These are phyloP conservation scores for Davidsoniella virescens DNA, from an alignment of 2,329 filamentous ascomycete genomes.

Conservation along the genomic window DNA sequence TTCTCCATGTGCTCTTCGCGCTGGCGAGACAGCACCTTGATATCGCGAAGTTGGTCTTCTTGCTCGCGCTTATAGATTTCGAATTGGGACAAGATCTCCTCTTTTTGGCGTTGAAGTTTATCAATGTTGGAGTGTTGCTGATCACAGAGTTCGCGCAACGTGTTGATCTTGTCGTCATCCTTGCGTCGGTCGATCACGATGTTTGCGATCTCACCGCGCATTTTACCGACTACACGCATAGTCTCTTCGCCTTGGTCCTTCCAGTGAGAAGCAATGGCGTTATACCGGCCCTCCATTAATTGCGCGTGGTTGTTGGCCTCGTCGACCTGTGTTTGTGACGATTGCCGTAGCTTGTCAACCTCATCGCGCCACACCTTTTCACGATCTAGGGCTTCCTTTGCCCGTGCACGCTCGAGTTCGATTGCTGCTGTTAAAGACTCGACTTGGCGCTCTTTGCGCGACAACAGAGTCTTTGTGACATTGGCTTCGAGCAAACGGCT, in stretches of 20 bases:
- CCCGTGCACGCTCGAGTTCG: constrained; percentile 46
- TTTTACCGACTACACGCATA: constrained; percentile 31
- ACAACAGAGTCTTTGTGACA: constrained; percentile 54
- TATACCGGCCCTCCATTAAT: constrained; percentile 55
- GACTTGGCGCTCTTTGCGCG: constrained; percentile 59
- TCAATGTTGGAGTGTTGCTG: constrained; percentile 56
- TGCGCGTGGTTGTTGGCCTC: constrained; percentile 47
- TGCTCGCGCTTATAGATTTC: constrained; percentile 48
- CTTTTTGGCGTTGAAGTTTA: constrained; percentile 42
- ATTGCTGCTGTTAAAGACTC: constrained; percentile 49
- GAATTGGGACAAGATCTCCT: constrained; percentile 42
- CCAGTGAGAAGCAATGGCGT: constrained; percentile 49
- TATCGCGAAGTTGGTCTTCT: constrained; percentile 40
- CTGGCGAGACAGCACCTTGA: constrained; percentile 39
- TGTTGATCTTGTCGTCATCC: constrained; percentile 47
- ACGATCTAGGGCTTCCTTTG: constrained; percentile 40
- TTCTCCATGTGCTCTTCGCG: constrained; percentile 46
- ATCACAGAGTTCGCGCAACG: constrained; percentile 52
- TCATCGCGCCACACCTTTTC: constrained; percentile 47
- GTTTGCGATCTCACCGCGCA: constrained; percentile 36
- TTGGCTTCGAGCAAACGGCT: constrained; percentile 51
- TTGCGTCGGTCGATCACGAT: constrained; percentile 38
- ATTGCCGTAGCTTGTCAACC: constrained; percentile 43
- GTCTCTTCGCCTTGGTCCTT: constrained; percentile 49
- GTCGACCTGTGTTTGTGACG: constrained; percentile 47